Conservation (phyloP, 208 protist genomes). For the Leishmania aethiopica region DNA sequence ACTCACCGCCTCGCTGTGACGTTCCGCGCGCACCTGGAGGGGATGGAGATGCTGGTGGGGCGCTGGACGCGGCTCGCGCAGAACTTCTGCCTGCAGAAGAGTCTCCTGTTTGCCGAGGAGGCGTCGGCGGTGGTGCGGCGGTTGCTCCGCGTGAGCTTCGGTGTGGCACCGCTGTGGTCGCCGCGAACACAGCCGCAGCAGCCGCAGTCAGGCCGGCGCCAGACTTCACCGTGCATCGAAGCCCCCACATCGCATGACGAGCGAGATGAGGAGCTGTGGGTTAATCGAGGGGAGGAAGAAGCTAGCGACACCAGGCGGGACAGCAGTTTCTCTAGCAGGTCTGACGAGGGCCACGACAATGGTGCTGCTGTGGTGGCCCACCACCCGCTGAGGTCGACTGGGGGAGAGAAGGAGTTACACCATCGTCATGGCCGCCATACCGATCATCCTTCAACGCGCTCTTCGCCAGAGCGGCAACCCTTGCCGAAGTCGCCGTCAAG, state of each 20-base stretch:
- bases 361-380: not conserved
- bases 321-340: not conserved
- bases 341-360: not conserved
- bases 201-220: not conserved
- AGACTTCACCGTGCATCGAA: not conserved
- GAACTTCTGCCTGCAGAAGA: conserved; percentile 51
- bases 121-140: conserved; percentile 43
- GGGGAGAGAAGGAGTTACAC: not conserved
- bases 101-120: conserved; percentile 60
- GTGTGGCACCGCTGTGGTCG: conserved; percentile 12
- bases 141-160: conserved; percentile 34
- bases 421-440: not conserved
- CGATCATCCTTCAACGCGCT: not conserved
- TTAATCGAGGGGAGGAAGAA: not conserved
- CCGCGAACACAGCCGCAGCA: not conserved
- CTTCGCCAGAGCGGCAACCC: not conserved
- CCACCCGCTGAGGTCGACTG: not conserved
- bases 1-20: conserved; percentile 38
- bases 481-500: not conserved
- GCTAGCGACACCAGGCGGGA: not conserved
- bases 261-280: conserved; percentile 26
- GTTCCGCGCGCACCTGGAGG: conserved; percentile 33
- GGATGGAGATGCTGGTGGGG: conserved; percentile 44
- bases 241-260: not conserved
- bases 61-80: conserved; percentile 28